phyloP scores from a whole-genome alignment of 2,329 filamentous ascomycete genomes.

The Penicillium polonicum region DNA sequence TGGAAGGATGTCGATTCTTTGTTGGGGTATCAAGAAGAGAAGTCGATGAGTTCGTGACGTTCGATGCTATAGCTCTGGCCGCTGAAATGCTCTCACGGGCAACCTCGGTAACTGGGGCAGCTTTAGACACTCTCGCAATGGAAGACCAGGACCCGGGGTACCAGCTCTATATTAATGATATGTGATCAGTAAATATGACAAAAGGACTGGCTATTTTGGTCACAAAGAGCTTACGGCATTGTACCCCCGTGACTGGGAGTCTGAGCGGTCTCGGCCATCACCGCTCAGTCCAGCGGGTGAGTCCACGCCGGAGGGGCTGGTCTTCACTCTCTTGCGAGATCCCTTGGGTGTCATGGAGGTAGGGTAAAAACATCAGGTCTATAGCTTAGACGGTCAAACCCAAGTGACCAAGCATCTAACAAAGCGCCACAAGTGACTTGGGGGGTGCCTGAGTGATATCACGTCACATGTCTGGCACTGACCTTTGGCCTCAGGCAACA shows the following conservation, averaged over 20 bases:
- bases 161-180: conserved; percentile 36
- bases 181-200: conserved; percentile 12
- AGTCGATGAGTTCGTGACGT: conserved; percentile 34
- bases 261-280: conserved; percentile 27
- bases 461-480: conserved; percentile 36
- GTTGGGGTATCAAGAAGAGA: conserved; percentile 28
- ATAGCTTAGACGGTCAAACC: neutral
- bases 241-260: conserved; percentile 28
- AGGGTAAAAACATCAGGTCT: conserved; percentile 36
- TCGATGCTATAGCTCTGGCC: conserved; percentile 39
- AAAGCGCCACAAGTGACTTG: conserved; percentile 19
- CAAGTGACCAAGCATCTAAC: conserved; percentile 12
- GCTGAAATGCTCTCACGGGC: conserved; percentile 51
- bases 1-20: conserved; percentile 35
- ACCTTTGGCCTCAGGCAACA: conserved; percentile 30
- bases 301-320: conserved; percentile 36
- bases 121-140: conserved; percentile 42
- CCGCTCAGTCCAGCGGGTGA: conserved; percentile 27
- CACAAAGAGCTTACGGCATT: conserved; percentile 30
- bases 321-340: conserved; percentile 47
- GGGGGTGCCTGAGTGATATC: conserved; percentile 29
- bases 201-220: neutral
- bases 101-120: conserved; percentile 50
- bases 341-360: conserved; percentile 41
- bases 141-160: conserved; percentile 48